phyloP scores from a whole-genome alignment of 1,284 basidiomycete genomes.

The Kalmanozyma brasiliensis region DNA sequence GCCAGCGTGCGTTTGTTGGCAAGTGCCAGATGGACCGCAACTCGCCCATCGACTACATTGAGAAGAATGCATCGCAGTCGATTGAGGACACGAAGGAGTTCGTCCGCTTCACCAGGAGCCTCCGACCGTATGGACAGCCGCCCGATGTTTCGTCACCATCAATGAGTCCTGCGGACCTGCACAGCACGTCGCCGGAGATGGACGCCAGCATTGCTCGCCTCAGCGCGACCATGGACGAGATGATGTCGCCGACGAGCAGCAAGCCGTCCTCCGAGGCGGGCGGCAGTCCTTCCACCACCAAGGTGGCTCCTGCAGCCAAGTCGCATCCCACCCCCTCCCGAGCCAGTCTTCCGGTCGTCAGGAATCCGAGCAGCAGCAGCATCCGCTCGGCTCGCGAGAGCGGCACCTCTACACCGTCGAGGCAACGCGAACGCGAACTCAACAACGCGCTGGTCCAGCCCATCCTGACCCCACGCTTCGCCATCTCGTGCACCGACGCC shows the following conservation, averaged over 20 bases:
- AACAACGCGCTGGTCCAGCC: constrained; percentile 77
- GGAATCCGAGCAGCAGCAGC: constrained; percentile 42
- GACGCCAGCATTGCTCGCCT: constrained; percentile 57
- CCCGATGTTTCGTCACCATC: constrained; percentile 46
- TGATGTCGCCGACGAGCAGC: constrained; percentile 44
- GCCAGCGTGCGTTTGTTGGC: constrained; percentile 88
- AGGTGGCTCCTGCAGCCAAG: constrained; percentile 21
- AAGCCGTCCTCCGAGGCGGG: constrained; percentile 39
- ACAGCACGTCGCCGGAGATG: constrained; percentile 51
- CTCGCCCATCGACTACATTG: constrained; percentile 78
- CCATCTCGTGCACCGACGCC: constrained; percentile 85
- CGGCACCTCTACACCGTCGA: constrained; percentile 42
- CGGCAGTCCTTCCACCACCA: constrained; percentile 38
- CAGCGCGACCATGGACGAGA: constrained; percentile 57
- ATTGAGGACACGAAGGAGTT: constrained; percentile 63
- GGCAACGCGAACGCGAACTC: constrained; percentile 44
- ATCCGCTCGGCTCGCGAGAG: constrained; percentile 38
- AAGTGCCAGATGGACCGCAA: constrained; percentile 94
- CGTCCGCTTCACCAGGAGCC: constrained; percentile 50
- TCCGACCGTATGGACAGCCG: constrained; percentile 42
- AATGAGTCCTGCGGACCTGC: constrained; percentile 44
- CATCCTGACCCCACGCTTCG: constrained; percentile 92
- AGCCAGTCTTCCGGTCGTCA: constrained; percentile 15
- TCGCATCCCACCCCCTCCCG: constrained; percentile 8
- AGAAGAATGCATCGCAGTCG: constrained; percentile 68